Conservation (phyloP, 2,329 filamentous ascomycete species). For the Sporothrix mexicana region DNA sequence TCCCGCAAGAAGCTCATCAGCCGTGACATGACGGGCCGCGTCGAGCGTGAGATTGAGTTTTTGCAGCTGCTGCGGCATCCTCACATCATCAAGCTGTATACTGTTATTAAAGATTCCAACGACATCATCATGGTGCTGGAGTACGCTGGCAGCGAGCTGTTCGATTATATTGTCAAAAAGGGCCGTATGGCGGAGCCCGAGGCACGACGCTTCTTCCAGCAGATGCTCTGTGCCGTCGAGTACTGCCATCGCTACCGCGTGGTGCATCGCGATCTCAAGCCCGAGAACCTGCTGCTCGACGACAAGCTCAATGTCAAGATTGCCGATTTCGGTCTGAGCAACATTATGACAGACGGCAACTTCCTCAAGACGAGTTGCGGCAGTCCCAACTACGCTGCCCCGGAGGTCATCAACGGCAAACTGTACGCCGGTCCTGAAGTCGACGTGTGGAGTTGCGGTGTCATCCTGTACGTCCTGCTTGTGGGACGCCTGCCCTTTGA, state of each 20-base stretch:
- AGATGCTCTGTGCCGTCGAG: conserved; percentile 98
- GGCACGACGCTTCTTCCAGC: conserved; percentile 97
- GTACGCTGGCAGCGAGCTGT: conserved; percentile 94
- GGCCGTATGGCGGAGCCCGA: conserved; percentile 89
- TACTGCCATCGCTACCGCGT: conserved; percentile 99
- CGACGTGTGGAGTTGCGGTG: conserved; percentile 96
- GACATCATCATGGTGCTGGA: conserved; percentile 99
- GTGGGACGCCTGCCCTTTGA: conserved; percentile 90
- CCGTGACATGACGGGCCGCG: conserved; percentile 95
- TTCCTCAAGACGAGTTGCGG: conserved; percentile 98
- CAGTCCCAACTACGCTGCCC: conserved; percentile 96
- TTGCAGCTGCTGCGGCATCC: conserved; percentile 93
- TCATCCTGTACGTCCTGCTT: conserved; percentile 84
- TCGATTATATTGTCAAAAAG: conserved; percentile 96
- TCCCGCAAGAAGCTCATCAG: conserved; percentile 94
- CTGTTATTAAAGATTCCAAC: conserved; percentile 89
- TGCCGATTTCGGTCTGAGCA: conserved; percentile 96
- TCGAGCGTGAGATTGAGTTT: conserved; percentile 98
- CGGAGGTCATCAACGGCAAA: conserved; percentile 97
- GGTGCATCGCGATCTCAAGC: conserved; percentile 95
- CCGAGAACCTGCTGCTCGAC: conserved; percentile 94
- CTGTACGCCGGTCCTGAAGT: conserved; percentile 97
- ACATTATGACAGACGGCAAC: conserved; percentile 99
- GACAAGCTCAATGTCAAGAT: conserved; percentile 98
- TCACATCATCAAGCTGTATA: conserved; percentile 99